phyloP scores from a whole-genome alignment of 2,329 filamentous ascomycete species.

The Aspergillus eucalypticola region DNA sequence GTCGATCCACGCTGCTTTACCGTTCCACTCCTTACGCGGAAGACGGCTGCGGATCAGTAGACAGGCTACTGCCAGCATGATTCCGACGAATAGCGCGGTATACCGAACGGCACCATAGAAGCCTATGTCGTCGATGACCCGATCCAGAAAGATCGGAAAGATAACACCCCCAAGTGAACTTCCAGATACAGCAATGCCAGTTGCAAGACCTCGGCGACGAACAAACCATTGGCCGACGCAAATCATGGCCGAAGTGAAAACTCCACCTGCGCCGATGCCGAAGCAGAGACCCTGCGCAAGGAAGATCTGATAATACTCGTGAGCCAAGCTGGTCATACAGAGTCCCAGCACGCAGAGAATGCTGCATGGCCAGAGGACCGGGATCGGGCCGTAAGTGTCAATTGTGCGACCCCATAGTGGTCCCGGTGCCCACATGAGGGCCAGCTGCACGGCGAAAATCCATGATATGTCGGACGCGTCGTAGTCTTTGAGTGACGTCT shows the following conservation, averaged over 20 bases:
- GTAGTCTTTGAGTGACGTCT: slow-evolving; percentile 42
- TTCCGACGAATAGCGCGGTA: slow-evolving; percentile 24
- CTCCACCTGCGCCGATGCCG: slow-evolving; percentile 19
- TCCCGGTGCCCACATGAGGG: slow-evolving; percentile 39
- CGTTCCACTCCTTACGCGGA: slow-evolving; percentile 31
- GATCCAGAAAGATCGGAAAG: slow-evolving; percentile 26
- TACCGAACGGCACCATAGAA: slow-evolving; percentile 26
- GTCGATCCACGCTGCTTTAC: slow-evolving; percentile 29
- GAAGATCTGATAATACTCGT: slow-evolving; percentile 20
- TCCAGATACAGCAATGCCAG: slow-evolving; percentile 15
- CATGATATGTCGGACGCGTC: slow-evolving; percentile 46
- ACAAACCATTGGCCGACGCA: slow-evolving; percentile 24
- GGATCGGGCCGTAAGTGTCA: slow-evolving; percentile 16
- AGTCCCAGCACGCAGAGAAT: slow-evolving; percentile 16
- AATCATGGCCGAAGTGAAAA: slow-evolving; percentile 17
- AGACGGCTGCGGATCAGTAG: slow-evolving; percentile 26
- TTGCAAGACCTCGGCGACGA: slow-evolving; percentile 15
- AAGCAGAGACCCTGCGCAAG: slow-evolving; percentile 20
- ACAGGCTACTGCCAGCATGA: slow-evolving; percentile 19
- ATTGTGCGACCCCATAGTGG: slow-evolving; percentile 21
- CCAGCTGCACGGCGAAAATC: slow-evolving; percentile 49
- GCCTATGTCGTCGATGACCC: slow-evolving; percentile 18
- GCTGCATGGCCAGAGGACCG: slow-evolving; percentile 18
- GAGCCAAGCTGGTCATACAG: slow-evolving; percentile 19
- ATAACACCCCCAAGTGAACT: slow-evolving; percentile 25